These are phyloP conservation scores for Penstemon newberryi DNA, from an alignment of 257 asterid genomes.

Conservation along the genomic window DNA sequence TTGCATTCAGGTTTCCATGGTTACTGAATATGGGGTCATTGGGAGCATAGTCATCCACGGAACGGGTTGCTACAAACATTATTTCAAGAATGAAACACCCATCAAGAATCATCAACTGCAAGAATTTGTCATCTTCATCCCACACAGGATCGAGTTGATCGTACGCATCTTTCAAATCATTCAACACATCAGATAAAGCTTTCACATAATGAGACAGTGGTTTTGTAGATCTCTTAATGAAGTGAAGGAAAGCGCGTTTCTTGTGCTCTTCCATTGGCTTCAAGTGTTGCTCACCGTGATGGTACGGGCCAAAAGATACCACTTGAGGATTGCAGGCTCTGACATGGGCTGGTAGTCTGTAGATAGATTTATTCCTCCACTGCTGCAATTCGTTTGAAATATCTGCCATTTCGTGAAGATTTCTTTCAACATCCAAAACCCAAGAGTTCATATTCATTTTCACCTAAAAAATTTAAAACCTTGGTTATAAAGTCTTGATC, in stretches of 20 bases:
- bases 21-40: too few species aligned
- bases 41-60: too few species aligned
- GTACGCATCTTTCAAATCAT: slow-evolving; percentile 35
- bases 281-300: slow-evolving; percentile 22
- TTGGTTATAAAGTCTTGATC: too few species aligned
- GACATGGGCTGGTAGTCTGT: slow-evolving; percentile 31
- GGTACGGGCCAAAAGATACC: slow-evolving; percentile 48
- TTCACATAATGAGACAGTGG: slow-evolving; percentile 5
- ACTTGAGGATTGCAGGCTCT: slow-evolving; percentile 36
- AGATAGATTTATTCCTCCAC: slow-evolving; percentile 37
- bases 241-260: slow-evolving; percentile 36
- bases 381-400: slow-evolving; percentile 5
- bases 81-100: too few species aligned
- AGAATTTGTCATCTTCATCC: slow-evolving; percentile 12
- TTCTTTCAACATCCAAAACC: too few species aligned
- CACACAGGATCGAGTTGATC: slow-evolving; percentile 21
- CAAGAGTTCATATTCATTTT: neutral
- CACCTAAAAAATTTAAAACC: too few species aligned
- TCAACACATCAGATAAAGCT: neutral
- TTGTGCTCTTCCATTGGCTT: slow-evolving; percentile 43
- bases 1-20: too few species aligned
- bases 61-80: too few species aligned
- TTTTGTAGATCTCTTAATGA: slow-evolving; percentile 27
- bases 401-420: too few species aligned
- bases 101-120: slow-evolving; percentile 26